Conservation (phyloP, 78 protist genomes). For the Guillardia theta region DNA sequence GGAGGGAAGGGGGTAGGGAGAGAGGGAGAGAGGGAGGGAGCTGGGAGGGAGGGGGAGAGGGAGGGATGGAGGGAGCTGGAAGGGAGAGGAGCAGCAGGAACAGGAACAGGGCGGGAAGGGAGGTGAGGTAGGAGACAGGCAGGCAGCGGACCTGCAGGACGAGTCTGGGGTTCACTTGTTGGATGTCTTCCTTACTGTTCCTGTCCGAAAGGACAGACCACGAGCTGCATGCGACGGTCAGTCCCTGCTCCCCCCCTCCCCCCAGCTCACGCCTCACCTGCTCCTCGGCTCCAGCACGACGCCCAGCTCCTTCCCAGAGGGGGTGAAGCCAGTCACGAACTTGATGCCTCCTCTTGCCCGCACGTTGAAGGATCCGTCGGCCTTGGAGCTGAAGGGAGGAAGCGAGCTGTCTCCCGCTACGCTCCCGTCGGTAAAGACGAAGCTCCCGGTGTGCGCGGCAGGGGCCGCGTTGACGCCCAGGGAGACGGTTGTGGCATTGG, state of each 20-base stretch:
- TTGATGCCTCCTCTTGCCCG: neutral
- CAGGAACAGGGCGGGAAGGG: no score
- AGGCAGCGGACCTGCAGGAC: no score
- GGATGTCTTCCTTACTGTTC: neutral
- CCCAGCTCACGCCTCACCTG: neutral
- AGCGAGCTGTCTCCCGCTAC: neutral
- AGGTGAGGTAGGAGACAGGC: no score
- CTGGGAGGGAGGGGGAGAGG: no score
- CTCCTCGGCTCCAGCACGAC: neutral
- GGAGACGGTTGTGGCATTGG: neutral
- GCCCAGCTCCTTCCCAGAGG: neutral
- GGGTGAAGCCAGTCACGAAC: neutral
- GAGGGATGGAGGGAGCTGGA: no score
- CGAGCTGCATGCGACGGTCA: neutral
- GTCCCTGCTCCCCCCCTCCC: neutral
- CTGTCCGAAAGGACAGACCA: conserved; percentile 10
- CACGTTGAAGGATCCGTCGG: neutral
- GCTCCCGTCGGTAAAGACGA: neutral
- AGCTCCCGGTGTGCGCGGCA: neutral
- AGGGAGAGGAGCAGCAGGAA: no score
- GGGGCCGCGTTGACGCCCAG: neutral
- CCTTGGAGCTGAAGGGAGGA: neutral
- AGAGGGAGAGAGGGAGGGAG: no score
- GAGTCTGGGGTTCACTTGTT: neutral
- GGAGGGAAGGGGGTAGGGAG: no score